Evolutionary conservation across 2,329 filamentous ascomycete genomes (phyloP).

Genomic region (Talaromyces marneffei): DNA sequence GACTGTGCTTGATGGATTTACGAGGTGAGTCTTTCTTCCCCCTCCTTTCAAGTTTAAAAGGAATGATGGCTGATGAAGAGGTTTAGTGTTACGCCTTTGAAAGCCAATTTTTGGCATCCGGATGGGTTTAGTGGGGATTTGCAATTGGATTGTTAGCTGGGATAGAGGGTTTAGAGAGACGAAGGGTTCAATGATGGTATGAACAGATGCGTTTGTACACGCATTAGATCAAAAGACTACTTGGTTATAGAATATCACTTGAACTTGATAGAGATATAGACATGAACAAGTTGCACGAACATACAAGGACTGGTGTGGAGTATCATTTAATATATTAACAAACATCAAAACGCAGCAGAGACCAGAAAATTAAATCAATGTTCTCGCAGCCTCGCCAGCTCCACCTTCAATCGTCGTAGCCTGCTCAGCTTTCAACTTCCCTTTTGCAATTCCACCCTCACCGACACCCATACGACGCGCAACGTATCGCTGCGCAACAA

Average conservation of each 20-base stretch:
- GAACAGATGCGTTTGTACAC: not conserved
- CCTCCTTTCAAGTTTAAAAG: not conserved
- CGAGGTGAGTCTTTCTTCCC: conserved; percentile 53
- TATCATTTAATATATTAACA: conserved; percentile 10
- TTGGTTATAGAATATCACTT: not conserved
- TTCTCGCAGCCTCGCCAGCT: conserved; percentile 57
- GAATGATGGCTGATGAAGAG: not conserved
- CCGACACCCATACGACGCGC: conserved; percentile 93
- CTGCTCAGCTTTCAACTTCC: conserved; percentile 48
- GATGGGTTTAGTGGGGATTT: conserved; percentile 60
- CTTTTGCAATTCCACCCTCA: conserved; percentile 62
- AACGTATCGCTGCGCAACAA: conserved; percentile 92
- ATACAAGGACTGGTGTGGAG: conserved; percentile 3
- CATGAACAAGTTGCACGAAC: not conserved
- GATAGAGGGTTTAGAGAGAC: not conserved
- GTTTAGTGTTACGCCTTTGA: conserved; percentile 71
- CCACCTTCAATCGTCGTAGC: conserved; percentile 52
- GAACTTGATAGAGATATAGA: not conserved
- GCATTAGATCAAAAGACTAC: not conserved
- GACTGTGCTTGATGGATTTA: conserved; percentile 76
- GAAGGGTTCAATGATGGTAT: not conserved
- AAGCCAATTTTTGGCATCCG: conserved; percentile 84
- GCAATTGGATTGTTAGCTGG: conserved; percentile 44
- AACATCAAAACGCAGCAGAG: not conserved
- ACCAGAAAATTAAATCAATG: conserved; percentile 26